phyloP scores from a whole-genome alignment of 2,329 filamentous ascomycete species.

The Epichloe typhina region DNA sequence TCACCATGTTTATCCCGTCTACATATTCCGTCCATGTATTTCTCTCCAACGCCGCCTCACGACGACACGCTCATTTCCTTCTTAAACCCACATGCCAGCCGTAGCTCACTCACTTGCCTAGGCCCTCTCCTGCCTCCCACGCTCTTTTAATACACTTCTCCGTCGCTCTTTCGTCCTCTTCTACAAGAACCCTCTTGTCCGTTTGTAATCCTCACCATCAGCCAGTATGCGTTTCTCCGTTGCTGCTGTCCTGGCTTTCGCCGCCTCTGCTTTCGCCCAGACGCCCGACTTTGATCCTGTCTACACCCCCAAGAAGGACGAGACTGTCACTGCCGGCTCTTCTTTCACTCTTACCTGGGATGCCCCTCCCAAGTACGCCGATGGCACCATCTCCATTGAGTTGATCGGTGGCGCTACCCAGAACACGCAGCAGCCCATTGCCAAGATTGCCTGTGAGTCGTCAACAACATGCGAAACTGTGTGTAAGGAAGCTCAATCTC shows the following conservation, averaged over 20 bases:
- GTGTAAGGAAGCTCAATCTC: too few relatives aligned
- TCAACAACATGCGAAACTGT: constrained; percentile 7
- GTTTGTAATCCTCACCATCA: neutral
- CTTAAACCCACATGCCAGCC: constrained; percentile 12
- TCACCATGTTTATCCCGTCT: neutral
- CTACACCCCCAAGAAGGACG: constrained; percentile 29
- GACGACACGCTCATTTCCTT: neutral
- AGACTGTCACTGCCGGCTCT: constrained; percentile 34
- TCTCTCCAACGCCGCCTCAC: neutral
- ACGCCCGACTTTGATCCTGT: constrained; percentile 43
- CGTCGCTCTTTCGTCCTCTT: constrained; percentile 7
- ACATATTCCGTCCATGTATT: neutral
- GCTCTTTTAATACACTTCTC: constrained; percentile 14
- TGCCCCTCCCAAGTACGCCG: constrained; percentile 25
- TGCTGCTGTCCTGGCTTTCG: constrained; percentile 37
- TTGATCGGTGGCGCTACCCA: constrained; percentile 39
- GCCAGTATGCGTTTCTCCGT: constrained; percentile 43
- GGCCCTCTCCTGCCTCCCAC: constrained; percentile 17
- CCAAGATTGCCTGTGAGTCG: constrained; percentile 40
- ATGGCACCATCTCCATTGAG: constrained; percentile 34
- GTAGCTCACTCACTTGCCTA: constrained; percentile 12
- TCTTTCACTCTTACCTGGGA: constrained; percentile 39
- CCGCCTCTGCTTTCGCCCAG: constrained; percentile 38
- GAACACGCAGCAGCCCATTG: constrained; percentile 26
- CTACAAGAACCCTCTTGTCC: neutral